Evolutionary conservation across 2,329 filamentous ascomycete genomes (phyloP), one percentile per base, ranked within the genome.

Genomic region (Aspergillus hortae): DNA sequence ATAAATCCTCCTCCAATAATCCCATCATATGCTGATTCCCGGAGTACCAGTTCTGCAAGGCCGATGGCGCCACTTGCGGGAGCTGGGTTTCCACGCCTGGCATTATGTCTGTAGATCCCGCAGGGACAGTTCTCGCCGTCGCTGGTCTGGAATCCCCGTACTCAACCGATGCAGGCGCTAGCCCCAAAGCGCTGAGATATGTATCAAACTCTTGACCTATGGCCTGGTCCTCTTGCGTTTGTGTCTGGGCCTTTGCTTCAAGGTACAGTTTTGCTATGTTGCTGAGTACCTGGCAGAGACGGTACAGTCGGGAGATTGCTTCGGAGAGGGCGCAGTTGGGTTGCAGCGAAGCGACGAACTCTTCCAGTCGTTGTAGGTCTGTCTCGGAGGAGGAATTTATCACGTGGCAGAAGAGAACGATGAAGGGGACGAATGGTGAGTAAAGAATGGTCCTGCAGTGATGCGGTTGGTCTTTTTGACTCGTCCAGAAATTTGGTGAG

Each of bases 11-110:
- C 62, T 88, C 85, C 63, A 87, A 66, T 51, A 87, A 62, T 0
- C 82, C 82, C 73, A 87, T 78, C 72, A 88, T 81, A 59, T 86
- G 84, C 49, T 80, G 77, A 53, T 82, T 87, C 1, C 84, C 82
- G 3, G 81, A 83, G 58, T 86, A 87, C 84, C 84, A 87, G 55
- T 85, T 83, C 2, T 81, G 80, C 53, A 87, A 67, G 30, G 77
- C 69, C 21, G 71, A 65, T 53, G 72, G 64, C 5, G 56, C 57
- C 44, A 60, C 59, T 46, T 42, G 27, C 4, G 27, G 12, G 3
- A 32, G 46, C 15, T 59, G 56, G 2, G 48, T 51, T n/a, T 62
- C 60, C n/a, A 36, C 45, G 9, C 60, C 58, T 27, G 54, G 46
- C 36, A 38, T 48, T 32, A 57, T 41, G 3, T 57, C 51, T 36